Conservation (phyloP, 75 land plant species). For the Larix kaempferi region DNA sequence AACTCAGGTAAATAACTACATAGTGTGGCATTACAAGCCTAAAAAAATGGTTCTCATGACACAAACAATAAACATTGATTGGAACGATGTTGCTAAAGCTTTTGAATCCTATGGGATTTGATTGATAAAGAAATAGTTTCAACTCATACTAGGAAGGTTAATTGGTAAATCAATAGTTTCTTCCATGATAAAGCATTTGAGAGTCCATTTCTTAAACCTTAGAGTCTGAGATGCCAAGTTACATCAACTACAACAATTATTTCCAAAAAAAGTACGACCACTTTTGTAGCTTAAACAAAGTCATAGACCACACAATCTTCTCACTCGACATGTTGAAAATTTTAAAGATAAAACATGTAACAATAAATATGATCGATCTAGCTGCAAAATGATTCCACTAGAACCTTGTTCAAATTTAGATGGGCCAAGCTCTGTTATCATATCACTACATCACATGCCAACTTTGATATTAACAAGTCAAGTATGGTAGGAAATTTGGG, state of each 20-base stretch:
- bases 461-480: constrained; percentile 76
- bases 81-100: constrained; percentile 52
- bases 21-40: no score
- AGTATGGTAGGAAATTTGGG: constrained; percentile 53
- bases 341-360: constrained; percentile 1
- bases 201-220: constrained; percentile 50
- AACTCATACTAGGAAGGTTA: constrained; percentile 82
- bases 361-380: background rate
- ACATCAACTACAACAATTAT: constrained; percentile 46
- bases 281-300: constrained; percentile 77
- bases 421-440: constrained; percentile 41
- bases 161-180: constrained; percentile 49
- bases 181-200: constrained; percentile 44
- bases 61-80: no score
- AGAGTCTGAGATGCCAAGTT: constrained; percentile 1
- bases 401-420: constrained; percentile 67
- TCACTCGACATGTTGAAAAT: constrained; percentile 22
- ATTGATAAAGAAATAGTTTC: constrained; percentile 65
- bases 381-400: constrained; percentile 66
- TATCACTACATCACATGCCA: constrained; percentile 65
- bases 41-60: no score
- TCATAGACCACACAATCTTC: constrained; percentile 84
- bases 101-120: constrained; percentile 23
- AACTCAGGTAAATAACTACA: no score
- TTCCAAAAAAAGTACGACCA: constrained; percentile 82